Evolutionary conservation across 768 basidiomycete species (phyloP), one percentile per base, ranked within the genome.

Genomic region (Xerocomellus amylosporus): DNA sequence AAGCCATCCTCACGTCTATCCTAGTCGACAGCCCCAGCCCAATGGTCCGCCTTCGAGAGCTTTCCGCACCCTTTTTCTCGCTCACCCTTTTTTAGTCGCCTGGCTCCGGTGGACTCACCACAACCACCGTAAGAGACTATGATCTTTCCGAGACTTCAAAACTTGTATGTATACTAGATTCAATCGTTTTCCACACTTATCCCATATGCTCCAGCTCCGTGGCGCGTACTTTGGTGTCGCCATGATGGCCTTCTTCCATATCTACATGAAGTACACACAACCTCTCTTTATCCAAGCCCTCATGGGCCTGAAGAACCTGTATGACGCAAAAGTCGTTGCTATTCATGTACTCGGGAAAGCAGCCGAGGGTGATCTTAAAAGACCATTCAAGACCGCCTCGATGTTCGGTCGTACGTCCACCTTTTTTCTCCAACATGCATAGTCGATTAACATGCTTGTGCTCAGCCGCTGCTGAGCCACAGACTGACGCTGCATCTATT

Each of bases 261-360:
- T 88, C 49, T 98, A 98, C 82, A 77, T 98, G 75, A 85, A 90
- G 70, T 98, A 90, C 81, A 95, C 93, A 8, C 95, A 96, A 68
- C 96, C 96, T 8, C 83, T 98, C 60, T 96, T 98, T 75, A 88
- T 98, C 60, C 96, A 98, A 71, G 83, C 83, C 13, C 81, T 99
- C 61, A 97, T 96, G 93, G 91, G 90, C n/a, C 53, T 97, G 66
- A 98, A 99, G 78, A 82, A 79, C 41, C 71, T 95, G 28, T 91
- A 88, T 71, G 95, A 98, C 65, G 86, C 89, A 53, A 93, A 93
- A 68, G 81, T 82, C 17, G 80, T 95, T 58, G 79, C 85, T 37
- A 87, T 99, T 55, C 87, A 96, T 76, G 42, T 98, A 50, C 74
- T 92, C 22, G 90, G 90, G 36, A 81, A 87, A 70, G 76, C 82